Percentiles rank a stretch among this genome's conserved stretches.
phyloP scores from a whole-genome alignment of 75 land plant genomes.

The Cupressus sempervirens region DNA sequence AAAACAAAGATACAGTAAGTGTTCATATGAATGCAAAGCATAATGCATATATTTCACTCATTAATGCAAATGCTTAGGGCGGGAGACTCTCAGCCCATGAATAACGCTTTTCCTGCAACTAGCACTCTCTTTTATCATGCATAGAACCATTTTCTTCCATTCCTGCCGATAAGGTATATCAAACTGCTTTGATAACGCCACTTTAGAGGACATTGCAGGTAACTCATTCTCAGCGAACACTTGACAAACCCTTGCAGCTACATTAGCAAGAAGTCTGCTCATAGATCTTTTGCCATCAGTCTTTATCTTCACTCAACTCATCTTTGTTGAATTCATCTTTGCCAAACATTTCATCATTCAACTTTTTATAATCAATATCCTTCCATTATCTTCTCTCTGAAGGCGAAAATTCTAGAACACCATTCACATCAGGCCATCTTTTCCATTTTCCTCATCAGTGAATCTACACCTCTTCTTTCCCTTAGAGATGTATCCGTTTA shows the following conservation, averaged over 20 bases:
- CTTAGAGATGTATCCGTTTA: not conserved
- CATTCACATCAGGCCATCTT: constrained; percentile 20
- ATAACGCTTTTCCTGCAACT: too few species aligned
- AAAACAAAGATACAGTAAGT: too few species aligned
- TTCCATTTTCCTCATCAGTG: constrained; percentile 11
- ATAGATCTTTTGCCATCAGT: constrained; percentile 18
- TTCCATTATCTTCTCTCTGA: constrained; percentile 54
- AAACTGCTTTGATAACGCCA: constrained; percentile 51
- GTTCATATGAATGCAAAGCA: too few species aligned
- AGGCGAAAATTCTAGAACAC: constrained; percentile 21
- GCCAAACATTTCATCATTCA: too few species aligned
- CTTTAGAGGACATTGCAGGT: constrained; percentile 48
- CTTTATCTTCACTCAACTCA: too few species aligned
- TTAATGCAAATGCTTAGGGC: too few species aligned
- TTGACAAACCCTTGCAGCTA: constrained; percentile 58
- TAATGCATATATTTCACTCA: too few species aligned
- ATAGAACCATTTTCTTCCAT: too few species aligned
- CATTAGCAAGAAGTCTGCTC: constrained; percentile 51
- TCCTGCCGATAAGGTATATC: constrained; percentile 57
- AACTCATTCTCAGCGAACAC: constrained; percentile 71
- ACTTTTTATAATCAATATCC: constrained; percentile 84
- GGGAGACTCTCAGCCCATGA: too few species aligned
- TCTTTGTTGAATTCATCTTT: too few species aligned
- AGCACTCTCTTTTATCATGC: too few species aligned
- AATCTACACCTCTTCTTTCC: constrained; percentile 14